Base-by-base conservation (phyloP, 1,139 yeast genomes). In the Sugiyamaella grinbergsii region DNA sequence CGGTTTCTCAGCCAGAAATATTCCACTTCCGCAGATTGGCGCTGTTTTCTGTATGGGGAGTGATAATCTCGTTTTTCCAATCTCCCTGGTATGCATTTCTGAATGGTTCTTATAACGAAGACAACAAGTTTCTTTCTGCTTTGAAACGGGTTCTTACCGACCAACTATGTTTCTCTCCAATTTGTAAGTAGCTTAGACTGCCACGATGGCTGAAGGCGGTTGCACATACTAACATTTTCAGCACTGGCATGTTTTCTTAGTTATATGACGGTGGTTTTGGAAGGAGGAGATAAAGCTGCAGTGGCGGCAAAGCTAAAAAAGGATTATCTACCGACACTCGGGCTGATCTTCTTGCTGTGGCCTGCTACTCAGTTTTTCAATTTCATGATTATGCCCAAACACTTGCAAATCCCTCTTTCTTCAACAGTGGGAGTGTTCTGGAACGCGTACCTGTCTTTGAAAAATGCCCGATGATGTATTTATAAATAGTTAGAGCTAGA, bases 361-460 rank as follows among this genome's bases (percentile, higher is more conserved):
- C 95, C 96, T 46, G 81, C 91, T 1, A 95, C 93, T 5, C 98
- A 93, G 67, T 87, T 93, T 61, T 74, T 91, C 59, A 93, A 93
- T 68, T 93, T 93, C 62, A 73, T 89, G 55, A 64, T 88, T 7
- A 80, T 93, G 64, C 97, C 98, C 0, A 74, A 82, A 50, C 78
- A 79, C 55, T 78, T 82, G 59, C 98, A 93, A 67, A 95, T 91
- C 3, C 97, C 97, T 0, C 91, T 93, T 65, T 84, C 95, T 52
- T 85, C 96, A 1, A 82, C 94, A 0, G 74, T 93, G n/a, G 89
- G 95, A 26, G 94, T 90, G 24, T 72, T 89, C 38, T 90, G 97
- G 97, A 87, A 90, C 68, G 90, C 97, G 50, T 91, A 85, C 70
- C 72, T 93, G 44, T 88, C 96, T 0, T 81, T 88, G 79, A 75